Conservation (phyloP, 306 rosid genomes). For the Medicago lupulina region DNA sequence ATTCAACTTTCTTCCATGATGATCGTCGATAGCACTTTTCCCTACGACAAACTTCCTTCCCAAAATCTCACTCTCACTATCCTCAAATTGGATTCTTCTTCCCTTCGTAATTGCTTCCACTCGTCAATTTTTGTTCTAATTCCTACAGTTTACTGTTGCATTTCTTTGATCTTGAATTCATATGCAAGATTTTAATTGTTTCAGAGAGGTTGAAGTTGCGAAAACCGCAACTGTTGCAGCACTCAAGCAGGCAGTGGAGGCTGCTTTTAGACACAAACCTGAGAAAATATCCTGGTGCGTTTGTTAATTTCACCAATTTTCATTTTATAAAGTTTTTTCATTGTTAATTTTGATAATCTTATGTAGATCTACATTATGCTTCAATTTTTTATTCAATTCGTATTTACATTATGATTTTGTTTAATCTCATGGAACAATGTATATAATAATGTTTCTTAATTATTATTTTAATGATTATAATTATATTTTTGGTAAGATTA, state of each 20-base stretch:
- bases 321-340: neutral
- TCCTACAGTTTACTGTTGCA: neutral
- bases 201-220: constrained; percentile 71
- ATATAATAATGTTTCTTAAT: neutral
- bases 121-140: neutral
- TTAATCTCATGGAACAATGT: neutral
- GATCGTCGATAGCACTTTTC: constrained; percentile 49
- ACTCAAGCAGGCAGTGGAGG: constrained; percentile 74
- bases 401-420: neutral
- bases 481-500: neutral
- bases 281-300: constrained; percentile 83
- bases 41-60: constrained; percentile 60
- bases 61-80: constrained; percentile 71
- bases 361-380: neutral
- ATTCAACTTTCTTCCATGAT: constrained; percentile 51
- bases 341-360: neutral
- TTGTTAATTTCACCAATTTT: constrained; percentile 23
- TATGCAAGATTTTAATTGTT: constrained; percentile 30
- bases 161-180: constrained; percentile 26
- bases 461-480: neutral
- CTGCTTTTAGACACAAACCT: constrained; percentile 63
- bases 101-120: constrained; percentile 54
- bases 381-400: neutral
- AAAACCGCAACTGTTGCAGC: constrained; percentile 73
- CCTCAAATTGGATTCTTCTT: constrained; percentile 80